Base-by-base conservation (phyloP, 2,329 filamentous ascomycete genomes). In the Aspergillus neotritici region DNA sequence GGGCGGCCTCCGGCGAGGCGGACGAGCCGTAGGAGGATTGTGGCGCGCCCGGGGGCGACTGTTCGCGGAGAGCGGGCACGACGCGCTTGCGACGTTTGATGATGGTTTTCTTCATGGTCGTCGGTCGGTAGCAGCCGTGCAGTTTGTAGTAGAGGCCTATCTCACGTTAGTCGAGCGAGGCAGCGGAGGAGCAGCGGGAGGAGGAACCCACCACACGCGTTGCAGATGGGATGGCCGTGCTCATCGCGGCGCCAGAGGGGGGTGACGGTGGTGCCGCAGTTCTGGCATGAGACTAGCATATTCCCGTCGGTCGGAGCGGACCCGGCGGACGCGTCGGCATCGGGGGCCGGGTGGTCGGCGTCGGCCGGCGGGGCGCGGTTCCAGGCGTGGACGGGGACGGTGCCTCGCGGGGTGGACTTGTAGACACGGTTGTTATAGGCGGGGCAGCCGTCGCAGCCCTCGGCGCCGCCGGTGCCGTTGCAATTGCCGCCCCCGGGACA, bases 91-190 rank as follows among this genome's bases (percentile, higher is more conserved):
- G 79, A 49, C 93, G 81, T 68, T 98, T 97, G 65, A 98, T 98
- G 17, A 94, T 86, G 3, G 88, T 86, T 66, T 96, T 97, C 68
- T 97, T 98, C 93, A 98, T 97, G n/a, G 88, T 88, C 4, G 93
- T 87, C 0, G 93, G 93, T 33, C 93, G 80, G 66, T 96, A 91
- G 25, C 89, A 83, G 42, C 90, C 90, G 63, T 98, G 93, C 3
- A 98, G 80, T 67, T 97, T 97, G 71, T 94, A 89, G 66, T 98
- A 98, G 3, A 98, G 73, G 4, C 91, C 89, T 95, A 53, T 4
- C 39, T n/a, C n/a, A 40, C n/a, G 21, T 48, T 47, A 43, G 14
- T 25, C 12, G 34, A 36, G 37, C 21, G n/a, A n/a, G 7, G 15
- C 31, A 43, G 17, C 13, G 28, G 34, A 33, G 17, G 14, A 33